A percentile compares a stretch with the other conserved stretches of the same genome.
Evolutionary conservation across 75 land plant species (phyloP).

Genomic region (Sequoiadendron giganteum): DNA sequence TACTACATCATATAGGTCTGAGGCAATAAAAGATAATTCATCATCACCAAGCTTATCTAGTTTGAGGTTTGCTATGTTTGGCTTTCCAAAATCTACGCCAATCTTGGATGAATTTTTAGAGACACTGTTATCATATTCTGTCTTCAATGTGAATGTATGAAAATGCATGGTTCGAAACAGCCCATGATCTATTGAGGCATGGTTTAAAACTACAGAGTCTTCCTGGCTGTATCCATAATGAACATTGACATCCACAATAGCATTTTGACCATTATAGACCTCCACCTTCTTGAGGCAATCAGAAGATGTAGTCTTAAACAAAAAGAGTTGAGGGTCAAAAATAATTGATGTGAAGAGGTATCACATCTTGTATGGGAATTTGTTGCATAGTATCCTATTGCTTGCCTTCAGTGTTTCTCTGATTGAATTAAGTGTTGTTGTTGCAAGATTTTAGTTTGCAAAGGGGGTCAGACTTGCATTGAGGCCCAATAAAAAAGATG

Average conservation of each 20-base stretch:
- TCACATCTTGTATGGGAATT: constrained; percentile 65
- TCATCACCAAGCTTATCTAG: constrained; percentile 79
- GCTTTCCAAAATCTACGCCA: constrained; percentile 60
- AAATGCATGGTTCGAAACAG: constrained; percentile 84
- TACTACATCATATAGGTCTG: constrained; percentile 51
- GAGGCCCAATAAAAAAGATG: constrained; percentile 71
- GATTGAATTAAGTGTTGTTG: constrained; percentile 71
- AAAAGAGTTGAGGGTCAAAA: constrained; percentile 81
- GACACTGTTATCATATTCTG: constrained; percentile 39
- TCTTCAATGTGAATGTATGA: constrained; percentile 59
- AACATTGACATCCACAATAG: constrained; percentile 85
- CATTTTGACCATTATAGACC: constrained; percentile 80
- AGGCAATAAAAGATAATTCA: constrained; percentile 81
- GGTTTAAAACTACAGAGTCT: constrained; percentile 86
- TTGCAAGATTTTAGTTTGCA: constrained; percentile 83
- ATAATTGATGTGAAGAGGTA: constrained; percentile 72
- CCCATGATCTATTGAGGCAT: constrained; percentile 81
- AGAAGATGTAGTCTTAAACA: constrained; percentile 57
- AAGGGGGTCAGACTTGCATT: constrained; percentile 91
- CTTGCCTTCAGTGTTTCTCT: constrained; percentile 89
- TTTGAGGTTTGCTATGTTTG: constrained; percentile 35
- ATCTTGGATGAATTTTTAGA: constrained; percentile 9
- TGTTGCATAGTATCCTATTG: constrained; percentile 80
- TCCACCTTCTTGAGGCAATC: constrained; percentile 71
- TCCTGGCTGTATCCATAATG: constrained; percentile 93